phyloP scores from a whole-genome alignment of 1,284 basidiomycete genomes.

The Anthracocystis panici-leucophaei region DNA sequence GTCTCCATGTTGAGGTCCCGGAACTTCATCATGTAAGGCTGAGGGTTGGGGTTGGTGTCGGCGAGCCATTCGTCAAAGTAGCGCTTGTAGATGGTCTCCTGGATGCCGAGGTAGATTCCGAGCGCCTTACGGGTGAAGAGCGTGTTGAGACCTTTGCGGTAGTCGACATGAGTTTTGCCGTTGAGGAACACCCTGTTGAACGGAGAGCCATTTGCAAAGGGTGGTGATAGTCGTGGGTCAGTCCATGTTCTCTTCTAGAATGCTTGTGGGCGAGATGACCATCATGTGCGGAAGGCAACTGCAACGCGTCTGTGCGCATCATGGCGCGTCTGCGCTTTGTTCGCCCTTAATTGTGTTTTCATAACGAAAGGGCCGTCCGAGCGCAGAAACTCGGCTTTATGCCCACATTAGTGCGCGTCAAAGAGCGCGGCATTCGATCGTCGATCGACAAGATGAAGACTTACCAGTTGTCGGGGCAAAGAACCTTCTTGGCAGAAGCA shows the following conservation, averaged over 20 bases:
- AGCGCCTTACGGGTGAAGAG: slow-evolving; percentile 82
- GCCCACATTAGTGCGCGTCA: slow-evolving; percentile 7
- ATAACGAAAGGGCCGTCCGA: not conserved
- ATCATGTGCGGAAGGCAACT: not conserved
- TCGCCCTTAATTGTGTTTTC: not conserved
- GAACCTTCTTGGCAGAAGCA: slow-evolving; percentile 88
- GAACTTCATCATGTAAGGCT: slow-evolving; percentile 84
- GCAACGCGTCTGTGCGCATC: not conserved
- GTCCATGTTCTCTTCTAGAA: not conserved
- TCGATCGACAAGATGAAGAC: slow-evolving; percentile 10
- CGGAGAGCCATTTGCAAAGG: slow-evolving; percentile 1
- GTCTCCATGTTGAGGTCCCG: slow-evolving; percentile 98
- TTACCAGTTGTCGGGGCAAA: slow-evolving; percentile 89
- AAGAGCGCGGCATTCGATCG: slow-evolving; percentile 2
- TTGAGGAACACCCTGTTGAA: slow-evolving; percentile 88
- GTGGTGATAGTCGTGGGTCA: slow-evolving; percentile 3
- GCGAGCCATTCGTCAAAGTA: slow-evolving; percentile 75
- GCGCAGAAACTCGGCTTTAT: not conserved
- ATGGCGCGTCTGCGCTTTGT: not conserved
- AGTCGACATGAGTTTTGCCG: slow-evolving; percentile 93
- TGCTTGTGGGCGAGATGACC: not conserved
- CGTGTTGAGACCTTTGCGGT: slow-evolving; percentile 88
- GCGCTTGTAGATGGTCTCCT: slow-evolving; percentile 85
- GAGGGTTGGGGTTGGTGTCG: slow-evolving; percentile 59
- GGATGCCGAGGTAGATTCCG: slow-evolving; percentile 87